Evolutionary conservation across 768 basidiomycete species (phyloP).

Genomic region (Mycena kentingensis): DNA sequence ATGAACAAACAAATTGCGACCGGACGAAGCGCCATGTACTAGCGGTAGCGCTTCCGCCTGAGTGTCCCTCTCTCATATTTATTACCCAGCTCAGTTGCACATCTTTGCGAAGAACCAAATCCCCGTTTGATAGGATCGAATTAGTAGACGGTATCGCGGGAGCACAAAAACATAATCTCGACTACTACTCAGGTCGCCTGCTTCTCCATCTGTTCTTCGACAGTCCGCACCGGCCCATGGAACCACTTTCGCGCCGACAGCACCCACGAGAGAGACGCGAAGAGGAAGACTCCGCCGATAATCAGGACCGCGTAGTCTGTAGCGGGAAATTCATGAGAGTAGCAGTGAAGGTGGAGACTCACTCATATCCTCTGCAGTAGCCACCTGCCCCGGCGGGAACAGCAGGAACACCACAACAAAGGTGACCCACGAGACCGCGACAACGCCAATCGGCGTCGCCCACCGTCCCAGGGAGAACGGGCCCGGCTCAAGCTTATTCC

Average conservation of each 20-base stretch:
- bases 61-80: too few relatives aligned
- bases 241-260: slow-evolving; percentile 74
- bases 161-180: too few relatives aligned
- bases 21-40: too few relatives aligned
- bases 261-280: slow-evolving; percentile 65
- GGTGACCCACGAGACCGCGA: slow-evolving; percentile 67
- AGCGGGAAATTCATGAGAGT: neutral
- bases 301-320: slow-evolving; percentile 72
- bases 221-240: slow-evolving; percentile 60
- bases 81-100: too few relatives aligned
- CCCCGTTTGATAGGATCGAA: too few relatives aligned
- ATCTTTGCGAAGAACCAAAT: too few relatives aligned
- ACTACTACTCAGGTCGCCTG: slow-evolving; percentile 1
- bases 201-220: slow-evolving; percentile 32
- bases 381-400: slow-evolving; percentile 49
- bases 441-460: slow-evolving; percentile 57
- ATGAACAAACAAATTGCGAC: too few relatives aligned
- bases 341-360: slow-evolving; percentile 24
- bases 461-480: slow-evolving; percentile 63
- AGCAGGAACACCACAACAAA: slow-evolving; percentile 63
- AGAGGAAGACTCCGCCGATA: slow-evolving; percentile 63
- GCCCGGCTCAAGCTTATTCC: slow-evolving; percentile 58
- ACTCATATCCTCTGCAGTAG: slow-evolving; percentile 57
- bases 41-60: too few relatives aligned
- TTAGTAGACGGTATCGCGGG: too few relatives aligned